Conservation (phyloP, 2,329 filamentous ascomycete genomes). For the Knufia fluminis region DNA sequence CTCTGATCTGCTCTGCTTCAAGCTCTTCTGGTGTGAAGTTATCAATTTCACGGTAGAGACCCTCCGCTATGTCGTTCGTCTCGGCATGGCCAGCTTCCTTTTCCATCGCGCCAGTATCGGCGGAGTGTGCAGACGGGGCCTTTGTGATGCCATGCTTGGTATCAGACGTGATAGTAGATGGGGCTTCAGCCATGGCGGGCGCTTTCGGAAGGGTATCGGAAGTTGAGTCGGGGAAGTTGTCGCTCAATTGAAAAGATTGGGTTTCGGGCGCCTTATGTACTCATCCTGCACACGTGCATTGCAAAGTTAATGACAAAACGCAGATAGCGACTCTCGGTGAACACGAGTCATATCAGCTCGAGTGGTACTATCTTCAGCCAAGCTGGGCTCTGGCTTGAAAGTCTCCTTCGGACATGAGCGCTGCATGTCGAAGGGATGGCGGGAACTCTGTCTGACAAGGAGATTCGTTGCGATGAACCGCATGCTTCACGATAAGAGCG, state of each 20-base stretch:
- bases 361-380: too few species aligned
- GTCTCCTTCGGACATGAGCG: not conserved
- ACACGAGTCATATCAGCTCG: too few species aligned
- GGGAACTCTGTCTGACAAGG: too few species aligned
- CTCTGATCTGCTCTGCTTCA: constrained; percentile 33
- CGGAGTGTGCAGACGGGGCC: not conserved
- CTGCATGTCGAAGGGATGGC: not conserved
- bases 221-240: not conserved
- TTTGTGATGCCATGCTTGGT: not conserved
- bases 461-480: too few species aligned
- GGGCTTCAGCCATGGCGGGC: not conserved
- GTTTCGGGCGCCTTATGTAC: not conserved
- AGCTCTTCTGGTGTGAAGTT: constrained; percentile 37
- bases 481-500: too few species aligned
- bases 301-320: too few species aligned
- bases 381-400: too few species aligned
- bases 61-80: constrained; percentile 34
- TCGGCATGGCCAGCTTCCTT: not conserved
- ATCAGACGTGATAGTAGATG: not conserved
- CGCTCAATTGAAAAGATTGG: not conserved
- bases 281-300: not conserved
- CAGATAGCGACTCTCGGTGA: too few species aligned
- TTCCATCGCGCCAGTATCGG: not conserved
- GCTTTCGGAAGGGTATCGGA: not conserved
- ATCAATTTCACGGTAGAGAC: constrained; percentile 37